phyloP scores from a whole-genome alignment of 2,329 filamentous ascomycete genomes.

The Colletotrichum truncatum region DNA sequence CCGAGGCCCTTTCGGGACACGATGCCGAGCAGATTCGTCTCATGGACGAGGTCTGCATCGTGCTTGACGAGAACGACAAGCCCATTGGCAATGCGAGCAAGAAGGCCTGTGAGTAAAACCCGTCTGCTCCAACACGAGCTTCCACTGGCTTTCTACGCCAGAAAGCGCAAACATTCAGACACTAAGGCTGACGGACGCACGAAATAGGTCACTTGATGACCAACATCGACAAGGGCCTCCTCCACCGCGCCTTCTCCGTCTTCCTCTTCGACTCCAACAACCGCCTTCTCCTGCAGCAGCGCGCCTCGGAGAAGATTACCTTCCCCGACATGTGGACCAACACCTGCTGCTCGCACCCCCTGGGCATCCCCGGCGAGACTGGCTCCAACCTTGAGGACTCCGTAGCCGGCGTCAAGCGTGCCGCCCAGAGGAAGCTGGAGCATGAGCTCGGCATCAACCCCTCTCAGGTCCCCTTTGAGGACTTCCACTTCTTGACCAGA shows the following conservation, averaged over 20 bases:
- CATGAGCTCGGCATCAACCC: conserved; percentile 94
- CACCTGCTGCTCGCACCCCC: conserved; percentile 97
- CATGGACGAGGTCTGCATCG: conserved; percentile 99
- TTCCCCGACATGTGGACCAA: conserved; percentile 99
- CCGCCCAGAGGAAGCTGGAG: conserved; percentile 90
- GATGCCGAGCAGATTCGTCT: conserved; percentile 97
- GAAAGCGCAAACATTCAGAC: background rate
- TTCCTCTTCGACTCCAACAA: conserved; percentile 95
- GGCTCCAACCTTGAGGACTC: conserved; percentile 83
- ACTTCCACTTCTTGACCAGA: conserved; percentile 93
- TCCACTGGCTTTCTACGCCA: background rate
- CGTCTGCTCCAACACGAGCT: background rate
- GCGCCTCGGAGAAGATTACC: conserved; percentile 96
- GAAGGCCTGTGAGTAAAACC: conserved; percentile 81
- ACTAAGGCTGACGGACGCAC: background rate
- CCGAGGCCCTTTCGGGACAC: conserved; percentile 84
- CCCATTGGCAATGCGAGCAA: conserved; percentile 98
- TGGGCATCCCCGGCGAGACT: conserved; percentile 91
- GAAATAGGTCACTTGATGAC: conserved; percentile 91
- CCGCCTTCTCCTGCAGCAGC: conserved; percentile 92
- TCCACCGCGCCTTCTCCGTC: conserved; percentile 97
- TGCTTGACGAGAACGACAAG: conserved; percentile 88
- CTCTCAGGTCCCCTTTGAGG: conserved; percentile 87
- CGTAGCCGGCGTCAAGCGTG: conserved; percentile 86
- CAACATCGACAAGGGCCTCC: conserved; percentile 95